Conservation (phyloP, 345 rosid genomes). For the Aquilaria yunnanensis region DNA sequence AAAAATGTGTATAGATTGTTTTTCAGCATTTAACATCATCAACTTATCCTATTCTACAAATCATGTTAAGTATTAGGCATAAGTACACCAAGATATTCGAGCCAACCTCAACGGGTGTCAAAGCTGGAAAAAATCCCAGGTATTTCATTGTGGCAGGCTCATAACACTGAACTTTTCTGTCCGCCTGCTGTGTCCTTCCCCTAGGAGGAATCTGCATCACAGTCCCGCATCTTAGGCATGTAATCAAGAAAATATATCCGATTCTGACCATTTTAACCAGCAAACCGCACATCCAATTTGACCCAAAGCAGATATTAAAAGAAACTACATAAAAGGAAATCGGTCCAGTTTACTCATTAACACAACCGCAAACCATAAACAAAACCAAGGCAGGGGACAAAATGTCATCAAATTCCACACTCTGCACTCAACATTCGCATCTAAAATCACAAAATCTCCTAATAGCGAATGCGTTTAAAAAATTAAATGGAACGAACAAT, state of each 20-base stretch:
- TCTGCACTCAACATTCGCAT: not conserved
- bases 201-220: slow-evolving; percentile 74
- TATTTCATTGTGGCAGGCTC: slow-evolving; percentile 99
- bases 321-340: too few relatives aligned
- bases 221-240: not conserved
- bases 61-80: not conserved
- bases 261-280: too few relatives aligned
- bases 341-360: too few relatives aligned
- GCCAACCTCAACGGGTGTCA: slow-evolving; percentile 66
- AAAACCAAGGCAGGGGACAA: too few relatives aligned
- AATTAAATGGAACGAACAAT: slow-evolving; percentile 5
- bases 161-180: slow-evolving; percentile 87
- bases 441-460: not conserved
- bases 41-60: too few relatives aligned
- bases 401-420: too few relatives aligned
- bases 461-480: not conserved
- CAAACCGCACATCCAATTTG: too few relatives aligned
- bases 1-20: not conserved
- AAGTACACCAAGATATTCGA: not conserved
- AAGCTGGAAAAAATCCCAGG: slow-evolving; percentile 78
- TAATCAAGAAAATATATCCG: too few relatives aligned
- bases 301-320: too few relatives aligned
- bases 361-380: too few relatives aligned
- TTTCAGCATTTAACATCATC: not conserved
- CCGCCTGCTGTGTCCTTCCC: slow-evolving; percentile 81